Evolutionary conservation across 371 early-diverging fungal genomes (phyloP).

Genomic region (Catenaria anguillulae): DNA sequence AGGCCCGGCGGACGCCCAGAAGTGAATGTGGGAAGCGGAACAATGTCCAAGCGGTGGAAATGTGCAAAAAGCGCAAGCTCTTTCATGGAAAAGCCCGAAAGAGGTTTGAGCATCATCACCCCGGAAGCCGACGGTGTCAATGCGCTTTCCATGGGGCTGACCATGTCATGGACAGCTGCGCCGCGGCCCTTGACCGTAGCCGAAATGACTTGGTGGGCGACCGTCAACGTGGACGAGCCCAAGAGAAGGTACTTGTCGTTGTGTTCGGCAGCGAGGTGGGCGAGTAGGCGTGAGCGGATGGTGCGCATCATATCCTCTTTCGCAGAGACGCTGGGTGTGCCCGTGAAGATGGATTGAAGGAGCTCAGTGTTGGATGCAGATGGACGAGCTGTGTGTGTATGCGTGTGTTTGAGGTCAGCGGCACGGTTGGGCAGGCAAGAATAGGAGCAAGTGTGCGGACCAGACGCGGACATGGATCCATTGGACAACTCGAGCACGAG

Average conservation of each 20-base stretch:
- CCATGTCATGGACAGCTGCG: background rate
- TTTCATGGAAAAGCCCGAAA: background rate
- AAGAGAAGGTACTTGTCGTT: background rate
- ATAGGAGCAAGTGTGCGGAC: too few species aligned
- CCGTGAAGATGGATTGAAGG: background rate
- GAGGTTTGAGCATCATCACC: background rate
- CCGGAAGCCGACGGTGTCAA: too few species aligned
- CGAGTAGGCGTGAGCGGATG: background rate
- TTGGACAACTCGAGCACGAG: too few species aligned
- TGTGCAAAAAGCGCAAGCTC: background rate
- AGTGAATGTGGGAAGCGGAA: background rate
- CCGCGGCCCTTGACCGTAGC: background rate
- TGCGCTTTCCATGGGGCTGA: background rate
- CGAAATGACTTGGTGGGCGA: background rate
- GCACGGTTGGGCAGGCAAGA: too few species aligned
- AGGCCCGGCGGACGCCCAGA: conserved; percentile 1
- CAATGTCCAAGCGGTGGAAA: background rate
- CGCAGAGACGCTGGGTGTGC: background rate
- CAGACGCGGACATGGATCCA: too few species aligned
- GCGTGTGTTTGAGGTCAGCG: too few species aligned
- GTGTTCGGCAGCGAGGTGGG: background rate
- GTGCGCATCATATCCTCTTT: background rate
- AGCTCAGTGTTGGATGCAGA: too few species aligned
- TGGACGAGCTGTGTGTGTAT: too few species aligned
- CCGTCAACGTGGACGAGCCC: background rate